Conservation (phyloP, 495 filamentous ascomycete species). For the Evansstolkia leycettana region DNA sequence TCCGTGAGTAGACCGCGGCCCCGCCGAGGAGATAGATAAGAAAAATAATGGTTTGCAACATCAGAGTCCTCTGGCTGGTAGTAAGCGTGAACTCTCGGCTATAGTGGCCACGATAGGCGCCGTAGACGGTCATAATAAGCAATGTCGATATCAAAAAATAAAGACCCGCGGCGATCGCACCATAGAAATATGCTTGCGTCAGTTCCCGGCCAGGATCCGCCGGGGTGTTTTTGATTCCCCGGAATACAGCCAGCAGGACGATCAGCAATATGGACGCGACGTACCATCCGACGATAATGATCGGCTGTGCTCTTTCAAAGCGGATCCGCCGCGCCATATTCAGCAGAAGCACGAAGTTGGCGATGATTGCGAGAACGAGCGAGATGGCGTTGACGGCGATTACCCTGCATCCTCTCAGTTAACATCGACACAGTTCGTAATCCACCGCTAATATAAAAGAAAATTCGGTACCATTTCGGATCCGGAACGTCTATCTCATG, state of each 20-base stretch:
- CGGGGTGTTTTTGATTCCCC: slow-evolving; percentile 9
- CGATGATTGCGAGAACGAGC: slow-evolving; percentile 52
- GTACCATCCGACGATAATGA: slow-evolving; percentile 55
- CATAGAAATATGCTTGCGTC: slow-evolving; percentile 68
- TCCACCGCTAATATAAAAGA: background rate
- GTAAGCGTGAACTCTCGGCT: slow-evolving; percentile 59
- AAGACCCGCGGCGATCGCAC: slow-evolving; percentile 55
- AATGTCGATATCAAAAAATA: slow-evolving; percentile 61
- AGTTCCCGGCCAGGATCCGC: slow-evolving; percentile 3
- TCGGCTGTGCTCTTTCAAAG: slow-evolving; percentile 47
- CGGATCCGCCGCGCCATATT: slow-evolving; percentile 56
- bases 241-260: slow-evolving; percentile 40
- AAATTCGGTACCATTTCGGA: slow-evolving; percentile 49
- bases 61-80: slow-evolving; percentile 64
- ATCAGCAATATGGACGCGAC: slow-evolving; percentile 55
- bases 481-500: slow-evolving; percentile 40
- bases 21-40: slow-evolving; percentile 65
- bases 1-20: slow-evolving; percentile 52
- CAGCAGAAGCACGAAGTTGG: slow-evolving; percentile 62
- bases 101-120: slow-evolving; percentile 52
- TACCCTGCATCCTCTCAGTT: slow-evolving; percentile 34
- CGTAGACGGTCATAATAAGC: slow-evolving; percentile 56
- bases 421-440: background rate
- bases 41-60: slow-evolving; percentile 78
- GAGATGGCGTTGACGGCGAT: slow-evolving; percentile 62